Evolutionary conservation across 2,329 filamentous ascomycete genomes (phyloP).

Genomic region (Beauveria sp.): DNA sequence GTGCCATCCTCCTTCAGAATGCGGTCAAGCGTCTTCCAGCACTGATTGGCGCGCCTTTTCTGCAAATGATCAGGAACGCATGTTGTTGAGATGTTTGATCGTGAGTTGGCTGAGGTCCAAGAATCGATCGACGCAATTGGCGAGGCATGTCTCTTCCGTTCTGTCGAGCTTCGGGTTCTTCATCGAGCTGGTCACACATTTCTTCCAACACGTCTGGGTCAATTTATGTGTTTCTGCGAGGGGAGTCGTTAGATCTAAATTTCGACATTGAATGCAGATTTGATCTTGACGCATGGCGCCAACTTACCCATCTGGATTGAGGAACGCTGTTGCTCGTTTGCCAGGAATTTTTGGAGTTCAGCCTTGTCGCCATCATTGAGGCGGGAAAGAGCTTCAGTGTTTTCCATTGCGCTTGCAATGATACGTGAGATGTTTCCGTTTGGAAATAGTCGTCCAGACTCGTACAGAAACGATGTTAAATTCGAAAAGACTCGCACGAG

Average conservation of each 20-base stretch:
- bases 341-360: constrained; percentile 79
- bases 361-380: constrained; percentile 77
- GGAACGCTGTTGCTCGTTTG: constrained; percentile 81
- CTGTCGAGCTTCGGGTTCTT: constrained; percentile 65
- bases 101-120: constrained; percentile 81
- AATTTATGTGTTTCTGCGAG: constrained; percentile 44
- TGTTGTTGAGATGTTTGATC: constrained; percentile 71
- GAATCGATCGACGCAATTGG: constrained; percentile 91
- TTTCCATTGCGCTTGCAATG: constrained; percentile 25
- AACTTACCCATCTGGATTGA: constrained; percentile 52
- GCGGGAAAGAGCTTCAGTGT: constrained; percentile 55
- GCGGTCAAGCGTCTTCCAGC: not conserved
- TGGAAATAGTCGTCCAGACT: not conserved
- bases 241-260: constrained; percentile 11
- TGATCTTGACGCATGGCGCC: constrained; percentile 17
- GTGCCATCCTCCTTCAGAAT: not conserved
- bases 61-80: constrained; percentile 28
- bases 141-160: constrained; percentile 73
- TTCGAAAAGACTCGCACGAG: not conserved
- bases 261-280: not conserved
- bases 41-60: not conserved
- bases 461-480: not conserved
- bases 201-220: constrained; percentile 83
- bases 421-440: not conserved
- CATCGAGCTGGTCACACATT: constrained; percentile 75